Percentiles rank a stretch among this genome's conserved stretches.
phyloP scores from a whole-genome alignment of 139 green algal species.

The Picocystis salinarum region DNA sequence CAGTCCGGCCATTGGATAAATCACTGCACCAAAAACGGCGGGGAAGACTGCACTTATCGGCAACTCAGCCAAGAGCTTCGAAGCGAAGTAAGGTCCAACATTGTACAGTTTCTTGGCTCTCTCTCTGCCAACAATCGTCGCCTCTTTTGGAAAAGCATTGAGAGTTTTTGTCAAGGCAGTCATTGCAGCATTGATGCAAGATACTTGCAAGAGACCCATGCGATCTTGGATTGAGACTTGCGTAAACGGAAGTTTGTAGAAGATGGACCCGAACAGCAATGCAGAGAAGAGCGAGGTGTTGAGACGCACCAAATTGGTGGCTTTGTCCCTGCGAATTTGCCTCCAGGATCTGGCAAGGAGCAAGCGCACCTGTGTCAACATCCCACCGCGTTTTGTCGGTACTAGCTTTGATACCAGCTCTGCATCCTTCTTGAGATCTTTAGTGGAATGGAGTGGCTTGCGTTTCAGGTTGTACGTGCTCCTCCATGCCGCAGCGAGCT shows the following conservation, averaged over 20 bases:
- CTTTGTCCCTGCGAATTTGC: conserved; percentile 63
- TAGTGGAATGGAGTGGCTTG: neutral
- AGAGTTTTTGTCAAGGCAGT: conserved; percentile 65
- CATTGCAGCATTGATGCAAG: conserved; percentile 71
- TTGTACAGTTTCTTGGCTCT: conserved; percentile 31
- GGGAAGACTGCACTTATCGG: conserved; percentile 64
- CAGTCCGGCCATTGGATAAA: conserved; percentile 67
- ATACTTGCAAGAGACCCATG: conserved; percentile 56
- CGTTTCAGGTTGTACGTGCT: neutral
- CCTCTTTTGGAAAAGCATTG: conserved; percentile 63
- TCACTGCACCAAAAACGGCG: conserved; percentile 47
- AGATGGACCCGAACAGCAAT: conserved; percentile 82
- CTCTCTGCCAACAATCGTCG: conserved; percentile 56
- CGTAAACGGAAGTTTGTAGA: conserved; percentile 44
- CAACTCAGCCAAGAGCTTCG: conserved; percentile 72
- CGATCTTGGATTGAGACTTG: conserved; percentile 67
- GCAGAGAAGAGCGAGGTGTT: conserved; percentile 54
- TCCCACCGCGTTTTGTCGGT: neutral
- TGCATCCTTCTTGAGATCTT: neutral
- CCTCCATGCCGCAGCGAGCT: conserved; percentile 6
- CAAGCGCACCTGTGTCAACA: conserved; percentile 20
- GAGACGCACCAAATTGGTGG: conserved; percentile 46
- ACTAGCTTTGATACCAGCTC: neutral
- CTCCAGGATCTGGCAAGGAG: conserved; percentile 32
- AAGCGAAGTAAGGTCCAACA: conserved; percentile 34